phyloP scores from a whole-genome alignment of 2,329 filamentous ascomycete species.

The Lasiodiplodia citricola region DNA sequence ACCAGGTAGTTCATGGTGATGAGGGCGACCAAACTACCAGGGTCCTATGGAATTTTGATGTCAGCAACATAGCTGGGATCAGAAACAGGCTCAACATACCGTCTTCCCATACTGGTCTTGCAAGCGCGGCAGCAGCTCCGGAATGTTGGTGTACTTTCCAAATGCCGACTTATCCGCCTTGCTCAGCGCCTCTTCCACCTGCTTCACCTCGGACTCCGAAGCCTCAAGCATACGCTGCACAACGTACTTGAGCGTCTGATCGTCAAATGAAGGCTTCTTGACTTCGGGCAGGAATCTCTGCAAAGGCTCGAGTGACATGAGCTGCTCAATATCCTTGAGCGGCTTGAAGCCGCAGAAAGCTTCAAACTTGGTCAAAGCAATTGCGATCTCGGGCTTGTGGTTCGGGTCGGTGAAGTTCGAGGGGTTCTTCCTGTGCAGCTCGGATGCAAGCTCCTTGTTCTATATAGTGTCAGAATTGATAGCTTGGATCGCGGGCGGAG shows the following conservation, averaged over 20 bases:
- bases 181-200: slow-evolving; percentile 67
- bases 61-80: neutral
- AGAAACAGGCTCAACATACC: neutral
- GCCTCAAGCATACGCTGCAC: slow-evolving; percentile 60
- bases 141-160: slow-evolving; percentile 76
- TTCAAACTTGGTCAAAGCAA: slow-evolving; percentile 74
- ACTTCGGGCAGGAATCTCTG: slow-evolving; percentile 57
- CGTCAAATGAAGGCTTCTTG: slow-evolving; percentile 58
- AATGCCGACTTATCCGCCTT: slow-evolving; percentile 69
- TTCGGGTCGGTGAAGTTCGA: slow-evolving; percentile 72
- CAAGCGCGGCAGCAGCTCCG: slow-evolving; percentile 68
- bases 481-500: neutral
- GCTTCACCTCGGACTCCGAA: slow-evolving; percentile 57
- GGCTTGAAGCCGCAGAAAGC: slow-evolving; percentile 79
- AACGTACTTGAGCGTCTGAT: slow-evolving; percentile 63
- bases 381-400: slow-evolving; percentile 80
- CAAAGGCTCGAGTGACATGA: slow-evolving; percentile 67
- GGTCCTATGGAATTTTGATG: slow-evolving; percentile 51
- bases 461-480: slow-evolving; percentile 29
- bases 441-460: slow-evolving; percentile 68
- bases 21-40: slow-evolving; percentile 71
- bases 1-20: slow-evolving; percentile 76
- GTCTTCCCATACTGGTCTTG: slow-evolving; percentile 65
- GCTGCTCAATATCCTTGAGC: slow-evolving; percentile 64
- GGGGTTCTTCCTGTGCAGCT: slow-evolving; percentile 69